Percentiles rank a stretch among this genome's conserved stretches.
phyloP scores from a whole-genome alignment of 1,284 basidiomycete genomes.

The Phylloporus sp. region DNA sequence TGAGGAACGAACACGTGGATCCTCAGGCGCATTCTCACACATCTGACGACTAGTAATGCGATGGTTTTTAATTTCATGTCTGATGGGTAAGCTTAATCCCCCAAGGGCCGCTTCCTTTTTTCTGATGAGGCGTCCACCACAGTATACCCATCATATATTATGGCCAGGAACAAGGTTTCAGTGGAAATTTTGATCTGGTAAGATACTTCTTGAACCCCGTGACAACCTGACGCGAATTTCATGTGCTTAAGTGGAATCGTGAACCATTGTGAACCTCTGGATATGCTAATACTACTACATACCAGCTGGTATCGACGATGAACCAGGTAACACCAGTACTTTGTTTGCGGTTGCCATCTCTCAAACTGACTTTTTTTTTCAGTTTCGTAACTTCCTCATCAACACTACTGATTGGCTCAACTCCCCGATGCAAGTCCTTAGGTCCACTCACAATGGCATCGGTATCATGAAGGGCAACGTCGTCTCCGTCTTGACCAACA shows the following conservation, averaged over 20 bases:
- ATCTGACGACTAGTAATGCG: constrained; percentile 53
- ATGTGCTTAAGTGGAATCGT: constrained; percentile 60
- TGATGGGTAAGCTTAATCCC: constrained; percentile 47
- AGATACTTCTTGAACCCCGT: constrained; percentile 19
- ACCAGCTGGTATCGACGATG: constrained; percentile 63
- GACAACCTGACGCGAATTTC: background rate
- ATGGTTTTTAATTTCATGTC: constrained; percentile 70
- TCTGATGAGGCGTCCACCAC: constrained; percentile 28
- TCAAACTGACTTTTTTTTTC: constrained; percentile 7
- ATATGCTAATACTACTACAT: constrained; percentile 65
- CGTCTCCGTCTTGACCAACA: constrained; percentile 75
- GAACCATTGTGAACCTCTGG: constrained; percentile 77
- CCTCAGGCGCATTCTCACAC: background rate
- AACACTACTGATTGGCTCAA: constrained; percentile 64
- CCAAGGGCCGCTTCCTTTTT: constrained; percentile 5
- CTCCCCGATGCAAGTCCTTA: constrained; percentile 59
- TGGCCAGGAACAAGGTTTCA: constrained; percentile 74
- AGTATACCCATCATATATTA: constrained; percentile 82
- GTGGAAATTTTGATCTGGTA: constrained; percentile 65
- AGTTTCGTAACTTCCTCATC: constrained; percentile 76
- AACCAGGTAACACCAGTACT: constrained; percentile 52
- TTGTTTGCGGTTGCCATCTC: background rate
- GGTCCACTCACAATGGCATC: constrained; percentile 59
- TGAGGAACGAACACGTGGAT: constrained; percentile 42
- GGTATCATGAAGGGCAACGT: constrained; percentile 76